Evolutionary conservation across 164 flowering plant species (phyloP).

Genomic region (Chimonanthus praecox): DNA sequence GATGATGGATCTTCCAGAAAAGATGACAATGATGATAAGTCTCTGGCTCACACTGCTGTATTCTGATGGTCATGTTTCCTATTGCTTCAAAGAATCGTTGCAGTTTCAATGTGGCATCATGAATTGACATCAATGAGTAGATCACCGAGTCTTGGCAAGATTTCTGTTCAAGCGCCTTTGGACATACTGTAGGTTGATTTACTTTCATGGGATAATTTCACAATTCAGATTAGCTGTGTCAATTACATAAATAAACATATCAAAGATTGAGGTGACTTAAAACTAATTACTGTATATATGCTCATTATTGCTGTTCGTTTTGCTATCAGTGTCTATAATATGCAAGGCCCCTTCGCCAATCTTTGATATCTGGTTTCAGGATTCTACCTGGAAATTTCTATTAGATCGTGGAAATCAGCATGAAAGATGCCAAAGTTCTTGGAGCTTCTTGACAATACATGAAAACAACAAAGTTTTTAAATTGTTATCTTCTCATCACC

Average conservation of each 20-base stretch:
- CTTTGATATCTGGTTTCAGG: slow-evolving; percentile 12
- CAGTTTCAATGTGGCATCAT: no score
- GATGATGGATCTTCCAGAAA: no score
- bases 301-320: background rate
- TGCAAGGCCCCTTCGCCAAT: background rate
- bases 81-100: background rate
- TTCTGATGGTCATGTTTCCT: background rate
- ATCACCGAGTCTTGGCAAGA: background rate
- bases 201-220: background rate
- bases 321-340: background rate
- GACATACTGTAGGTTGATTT: background rate
- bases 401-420: background rate
- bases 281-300: background rate
- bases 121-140: background rate
- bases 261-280: background rate
- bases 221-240: background rate
- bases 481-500: slow-evolving; percentile 13
- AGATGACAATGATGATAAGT: no score
- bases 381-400: slow-evolving; percentile 9
- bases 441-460: slow-evolving; percentile 7
- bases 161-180: background rate
- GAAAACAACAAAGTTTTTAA: slow-evolving; percentile 10
- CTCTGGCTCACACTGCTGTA: no score
- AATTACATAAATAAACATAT: background rate
- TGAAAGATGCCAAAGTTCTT: slow-evolving; percentile 10